Evolutionary conservation across 441 rosid genomes (phyloP).

Genomic region (Croton setiger): DNA sequence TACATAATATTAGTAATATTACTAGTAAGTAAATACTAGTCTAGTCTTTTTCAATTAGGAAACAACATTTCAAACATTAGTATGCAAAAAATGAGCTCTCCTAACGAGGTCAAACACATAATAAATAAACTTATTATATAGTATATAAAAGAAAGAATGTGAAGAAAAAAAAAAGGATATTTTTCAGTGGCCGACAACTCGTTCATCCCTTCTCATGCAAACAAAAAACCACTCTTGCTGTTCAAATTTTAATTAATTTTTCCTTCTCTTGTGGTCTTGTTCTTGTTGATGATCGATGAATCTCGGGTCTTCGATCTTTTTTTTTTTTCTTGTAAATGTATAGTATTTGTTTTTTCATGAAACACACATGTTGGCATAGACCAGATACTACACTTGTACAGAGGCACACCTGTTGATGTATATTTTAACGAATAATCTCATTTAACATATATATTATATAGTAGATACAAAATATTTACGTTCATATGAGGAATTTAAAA

Average conservation of each 20-base stretch:
- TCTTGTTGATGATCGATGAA: not conserved
- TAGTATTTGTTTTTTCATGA: not conserved
- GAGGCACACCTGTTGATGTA: conserved; percentile 1
- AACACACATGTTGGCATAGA: too few relatives aligned
- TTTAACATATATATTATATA: not conserved
- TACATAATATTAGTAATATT: too few relatives aligned
- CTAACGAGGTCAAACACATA: conserved; percentile 37
- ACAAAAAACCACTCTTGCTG: conserved; percentile 11
- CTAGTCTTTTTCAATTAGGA: not conserved
- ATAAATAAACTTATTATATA: not conserved
- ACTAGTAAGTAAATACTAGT: too few relatives aligned
- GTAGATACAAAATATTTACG: conserved; percentile 1
- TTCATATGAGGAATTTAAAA: not conserved
- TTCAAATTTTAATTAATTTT: not conserved
- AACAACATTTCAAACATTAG: conserved; percentile 11
- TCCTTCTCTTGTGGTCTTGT: not conserved
- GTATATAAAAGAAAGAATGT: not conserved
- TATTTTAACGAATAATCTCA: conserved; percentile 2
- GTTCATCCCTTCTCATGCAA: conserved; percentile 37
- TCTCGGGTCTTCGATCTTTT: not conserved
- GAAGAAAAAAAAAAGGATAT: not conserved
- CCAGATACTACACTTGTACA: not conserved
- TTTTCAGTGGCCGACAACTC: conserved; percentile 53
- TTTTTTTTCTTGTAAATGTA: not conserved
- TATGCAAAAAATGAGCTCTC: conserved; percentile 20